Evolutionary conservation across 129 eudicot genomes (phyloP).

Genomic region (Cynara cardunculus): DNA sequence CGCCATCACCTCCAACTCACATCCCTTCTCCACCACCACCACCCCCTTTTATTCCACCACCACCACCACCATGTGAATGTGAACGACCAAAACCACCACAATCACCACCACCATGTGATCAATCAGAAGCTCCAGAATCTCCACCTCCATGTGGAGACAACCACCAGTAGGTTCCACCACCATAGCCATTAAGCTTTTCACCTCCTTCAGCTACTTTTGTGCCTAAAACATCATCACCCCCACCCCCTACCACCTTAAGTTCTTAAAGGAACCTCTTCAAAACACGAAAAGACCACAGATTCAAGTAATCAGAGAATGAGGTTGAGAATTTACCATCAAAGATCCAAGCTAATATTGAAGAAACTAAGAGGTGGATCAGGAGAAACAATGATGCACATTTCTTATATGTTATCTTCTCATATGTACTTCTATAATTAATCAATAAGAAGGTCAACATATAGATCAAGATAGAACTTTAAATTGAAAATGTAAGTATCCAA

Average conservation of each 20-base stretch:
- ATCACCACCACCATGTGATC: constrained; percentile 13
- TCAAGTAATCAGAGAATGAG: constrained; percentile 13
- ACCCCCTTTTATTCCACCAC: not conserved
- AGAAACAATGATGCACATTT: not conserved
- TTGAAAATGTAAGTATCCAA: constrained; percentile 3
- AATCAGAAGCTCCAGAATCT: constrained; percentile 13
- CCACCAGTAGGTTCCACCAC: not conserved
- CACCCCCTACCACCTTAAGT: no score
- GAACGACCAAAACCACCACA: not conserved
- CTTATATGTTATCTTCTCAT: constrained; percentile 3
- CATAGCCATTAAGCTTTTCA: not conserved
- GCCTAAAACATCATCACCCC: not conserved
- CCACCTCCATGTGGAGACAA: constrained; percentile 11
- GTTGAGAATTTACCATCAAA: not conserved
- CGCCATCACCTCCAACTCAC: not conserved
- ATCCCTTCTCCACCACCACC: constrained; percentile 12
- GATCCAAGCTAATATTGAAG: not conserved
- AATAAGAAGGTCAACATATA: constrained; percentile 22
- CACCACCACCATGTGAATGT: not conserved
- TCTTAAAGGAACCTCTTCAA: not conserved
- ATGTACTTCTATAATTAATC: constrained; percentile 10
- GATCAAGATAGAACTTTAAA: constrained; percentile 19
- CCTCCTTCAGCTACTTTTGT: not conserved
- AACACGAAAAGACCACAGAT: not conserved
- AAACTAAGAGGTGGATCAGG: not conserved